Base-by-base conservation (phyloP, 2,329 filamentous ascomycete species). In the Aspergillus hortae region DNA sequence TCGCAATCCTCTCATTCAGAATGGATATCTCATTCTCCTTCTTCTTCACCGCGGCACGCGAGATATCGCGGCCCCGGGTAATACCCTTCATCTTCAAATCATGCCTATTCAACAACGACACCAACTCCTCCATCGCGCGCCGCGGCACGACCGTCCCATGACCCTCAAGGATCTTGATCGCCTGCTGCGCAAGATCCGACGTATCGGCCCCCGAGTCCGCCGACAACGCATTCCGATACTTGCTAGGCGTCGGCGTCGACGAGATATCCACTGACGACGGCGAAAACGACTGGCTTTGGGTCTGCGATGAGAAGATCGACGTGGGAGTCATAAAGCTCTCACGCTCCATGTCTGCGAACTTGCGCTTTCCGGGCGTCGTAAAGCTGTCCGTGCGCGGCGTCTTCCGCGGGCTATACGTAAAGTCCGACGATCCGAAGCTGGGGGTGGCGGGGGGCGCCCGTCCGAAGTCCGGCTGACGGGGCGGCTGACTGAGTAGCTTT, bases 21-120 rank as follows among this genome's bases (percentile, higher is more conserved):
- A 88, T 76, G 68, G 78, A 70, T 67, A 87, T 75, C 72, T 84
- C 73, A 65, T 82, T 70, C 74, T 92, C 86, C 57, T 85, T 85
- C 4, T 78, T 76, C 63, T 82, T 84, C 32, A 89, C 63, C 4
- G 79, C 80, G 7, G 80, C 67, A n/a, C 88, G 74, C 3, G 81
- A 79, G 6, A 86, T 80, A 54, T 92, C 87, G 2, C 88, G 76
- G 0, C 87, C 86, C 55, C 80, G 80, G 36, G 77, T 75, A 17
- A 88, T 76, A 0, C 88, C 88, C 60, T 80, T 81, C 0, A 79
- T 77, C 47, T 77, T 79, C 47, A 84, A 70, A 14, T 82, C 80
- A 57, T 88, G 78, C 42, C 72, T 79, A 33, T 78, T 74, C 30
- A 89, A 72, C 6, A 81, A 56, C 10, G 60, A 61, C 2, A 70